A percentile compares a stretch with the other conserved stretches of the same genome.
These are phyloP conservation scores for Lactarius vividus DNA, from an alignment of 768 basidiomycete genomes.

Conservation along the genomic window DNA sequence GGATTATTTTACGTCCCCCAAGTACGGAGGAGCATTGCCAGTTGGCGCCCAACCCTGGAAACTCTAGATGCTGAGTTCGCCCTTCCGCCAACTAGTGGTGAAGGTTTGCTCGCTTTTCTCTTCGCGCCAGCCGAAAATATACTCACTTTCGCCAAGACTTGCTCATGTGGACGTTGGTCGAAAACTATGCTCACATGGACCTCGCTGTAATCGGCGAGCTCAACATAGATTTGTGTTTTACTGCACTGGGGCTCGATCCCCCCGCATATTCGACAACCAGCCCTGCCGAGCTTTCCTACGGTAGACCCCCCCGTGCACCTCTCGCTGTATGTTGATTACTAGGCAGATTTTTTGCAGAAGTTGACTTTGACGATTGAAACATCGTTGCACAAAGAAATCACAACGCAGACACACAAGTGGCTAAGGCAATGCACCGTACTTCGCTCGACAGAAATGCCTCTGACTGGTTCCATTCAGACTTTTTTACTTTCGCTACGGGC, in stretches of 20 bases:
- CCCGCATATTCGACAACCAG: constrained; percentile 37
- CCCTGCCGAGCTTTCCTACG: constrained; percentile 43
- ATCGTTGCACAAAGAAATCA: constrained; percentile 17
- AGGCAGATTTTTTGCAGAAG: constrained; percentile 49
- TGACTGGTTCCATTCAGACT: constrained; percentile 36
- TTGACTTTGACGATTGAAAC: constrained; percentile 46
- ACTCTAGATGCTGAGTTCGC: constrained; percentile 27
- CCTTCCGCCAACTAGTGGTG: constrained; percentile 34
- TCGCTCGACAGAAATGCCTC: constrained; percentile 19
- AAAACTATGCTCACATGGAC: constrained; percentile 70
- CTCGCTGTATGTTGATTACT: constrained; percentile 24
- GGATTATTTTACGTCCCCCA: constrained; percentile 70
- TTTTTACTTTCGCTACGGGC: constrained; percentile 56
- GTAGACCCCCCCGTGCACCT: constrained; percentile 1
- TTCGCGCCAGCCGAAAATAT: constrained; percentile 3
- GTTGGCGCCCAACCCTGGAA: constrained; percentile 32
- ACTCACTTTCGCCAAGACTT: constrained; percentile 37
- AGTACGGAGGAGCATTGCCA: constrained; percentile 47
- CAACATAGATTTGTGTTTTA: constrained; percentile 49
- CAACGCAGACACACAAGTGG: constrained; percentile 41
- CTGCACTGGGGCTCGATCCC: constrained; percentile 44
- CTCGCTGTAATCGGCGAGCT: constrained; percentile 57
- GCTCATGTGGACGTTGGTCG: constrained; percentile 55
- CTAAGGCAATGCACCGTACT: constrained; percentile 33
- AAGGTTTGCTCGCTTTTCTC: constrained; percentile 33